A percentile compares a stretch with the other conserved stretches of the same genome.
Evolutionary conservation across 2,329 filamentous ascomycete genomes (phyloP).

Genomic region (Phyllosticta citribraziliensis): DNA sequence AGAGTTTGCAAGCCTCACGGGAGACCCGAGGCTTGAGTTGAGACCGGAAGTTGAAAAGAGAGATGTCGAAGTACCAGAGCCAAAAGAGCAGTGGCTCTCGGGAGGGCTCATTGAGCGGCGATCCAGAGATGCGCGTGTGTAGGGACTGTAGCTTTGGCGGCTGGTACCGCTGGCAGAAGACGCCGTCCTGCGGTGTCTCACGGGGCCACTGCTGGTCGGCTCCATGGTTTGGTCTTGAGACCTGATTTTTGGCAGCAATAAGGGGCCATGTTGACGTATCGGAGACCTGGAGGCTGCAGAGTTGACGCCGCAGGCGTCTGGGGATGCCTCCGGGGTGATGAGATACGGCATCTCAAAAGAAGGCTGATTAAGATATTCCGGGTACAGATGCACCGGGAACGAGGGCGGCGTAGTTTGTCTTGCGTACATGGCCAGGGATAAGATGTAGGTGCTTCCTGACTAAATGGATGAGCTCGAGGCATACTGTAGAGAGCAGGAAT

Average conservation of each 20-base stretch:
- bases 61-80: slow-evolving; percentile 35
- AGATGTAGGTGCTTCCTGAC: slow-evolving; percentile 26
- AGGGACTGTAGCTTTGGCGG: slow-evolving; percentile 39
- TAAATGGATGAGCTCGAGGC: slow-evolving; percentile 13
- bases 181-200: slow-evolving; percentile 46
- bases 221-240: slow-evolving; percentile 72
- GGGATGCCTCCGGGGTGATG: slow-evolving; percentile 61
- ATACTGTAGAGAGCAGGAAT: neutral
- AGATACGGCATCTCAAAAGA: slow-evolving; percentile 54
- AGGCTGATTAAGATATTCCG: slow-evolving; percentile 26
- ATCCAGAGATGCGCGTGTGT: slow-evolving; percentile 33
- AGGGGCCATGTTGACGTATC: slow-evolving; percentile 66
- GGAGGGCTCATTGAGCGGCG: slow-evolving; percentile 37
- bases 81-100: slow-evolving; percentile 31
- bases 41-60: slow-evolving; percentile 26
- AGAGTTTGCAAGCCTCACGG: slow-evolving; percentile 41
- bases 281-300: slow-evolving; percentile 57
- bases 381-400: slow-evolving; percentile 24
- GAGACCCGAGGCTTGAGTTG: slow-evolving; percentile 50
- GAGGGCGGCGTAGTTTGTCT: slow-evolving; percentile 37
- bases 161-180: slow-evolving; percentile 42
- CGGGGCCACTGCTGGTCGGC: slow-evolving; percentile 39
- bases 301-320: slow-evolving; percentile 51
- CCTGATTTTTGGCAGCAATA: slow-evolving; percentile 76
- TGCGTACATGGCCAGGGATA: slow-evolving; percentile 26